phyloP scores from a whole-genome alignment of 164 flowering plant genomes.

The Cinnamomum chago region DNA sequence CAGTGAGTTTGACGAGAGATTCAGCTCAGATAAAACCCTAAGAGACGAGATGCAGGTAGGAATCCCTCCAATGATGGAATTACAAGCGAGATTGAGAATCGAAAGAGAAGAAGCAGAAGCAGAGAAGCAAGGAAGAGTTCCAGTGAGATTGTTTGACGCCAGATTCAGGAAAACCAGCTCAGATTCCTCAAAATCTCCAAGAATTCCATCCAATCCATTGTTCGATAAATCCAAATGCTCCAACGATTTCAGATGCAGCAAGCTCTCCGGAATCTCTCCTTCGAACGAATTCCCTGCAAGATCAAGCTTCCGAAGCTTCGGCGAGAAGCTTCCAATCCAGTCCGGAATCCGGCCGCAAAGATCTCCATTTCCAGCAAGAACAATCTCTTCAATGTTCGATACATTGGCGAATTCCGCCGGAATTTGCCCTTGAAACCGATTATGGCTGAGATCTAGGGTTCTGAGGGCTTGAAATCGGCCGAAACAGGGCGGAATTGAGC shows the following conservation, averaged over 20 bases:
- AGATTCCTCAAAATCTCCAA: conserved; percentile 49
- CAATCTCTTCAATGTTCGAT: conserved; percentile 34
- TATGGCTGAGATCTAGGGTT: conserved; percentile 53
- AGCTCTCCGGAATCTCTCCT: conserved; percentile 59
- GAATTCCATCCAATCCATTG: conserved; percentile 51
- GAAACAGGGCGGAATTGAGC: conserved; percentile 57
- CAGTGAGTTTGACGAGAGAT: conserved; percentile 58
- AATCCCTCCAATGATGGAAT: conserved; percentile 68
- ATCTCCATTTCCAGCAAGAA: conserved; percentile 39
- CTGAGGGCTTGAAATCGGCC: conserved; percentile 34
- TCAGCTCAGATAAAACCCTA: conserved; percentile 46
- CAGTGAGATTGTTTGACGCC: conserved; percentile 55
- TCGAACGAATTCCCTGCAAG: conserved; percentile 42
- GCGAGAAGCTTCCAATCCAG: conserved; percentile 68
- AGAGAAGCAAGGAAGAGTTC: conserved; percentile 74
- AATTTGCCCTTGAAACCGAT: conserved; percentile 44
- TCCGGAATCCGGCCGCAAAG: conserved; percentile 50
- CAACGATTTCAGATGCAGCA: conserved; percentile 45
- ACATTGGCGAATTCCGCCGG: conserved; percentile 43
- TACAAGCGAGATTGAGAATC: conserved; percentile 53
- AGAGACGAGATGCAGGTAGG: conserved; percentile 76
- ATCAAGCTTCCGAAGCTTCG: conserved; percentile 45
- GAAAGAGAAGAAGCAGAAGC: conserved; percentile 48
- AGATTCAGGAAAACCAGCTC: conserved; percentile 47
- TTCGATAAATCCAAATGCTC: conserved; percentile 52